phyloP scores from a whole-genome alignment of 2,329 filamentous ascomycete species.

The Colletotrichum coccodes region DNA sequence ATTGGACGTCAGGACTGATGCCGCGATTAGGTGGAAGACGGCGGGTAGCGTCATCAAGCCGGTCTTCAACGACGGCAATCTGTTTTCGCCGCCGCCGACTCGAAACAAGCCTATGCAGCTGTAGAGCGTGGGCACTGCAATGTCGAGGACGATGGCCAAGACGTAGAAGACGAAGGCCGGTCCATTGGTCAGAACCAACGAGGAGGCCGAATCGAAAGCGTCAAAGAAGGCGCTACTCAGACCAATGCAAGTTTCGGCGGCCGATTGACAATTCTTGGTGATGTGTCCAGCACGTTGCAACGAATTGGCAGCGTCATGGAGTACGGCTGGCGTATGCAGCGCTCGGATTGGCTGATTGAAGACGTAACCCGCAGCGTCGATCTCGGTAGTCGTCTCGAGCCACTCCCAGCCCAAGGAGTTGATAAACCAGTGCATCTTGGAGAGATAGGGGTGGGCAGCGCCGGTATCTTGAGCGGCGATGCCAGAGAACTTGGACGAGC shows the following conservation, averaged over 20 bases:
- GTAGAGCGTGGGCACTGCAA: neutral
- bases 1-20: neutral
- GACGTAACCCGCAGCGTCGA: neutral
- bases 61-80: neutral
- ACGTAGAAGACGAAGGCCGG: neutral
- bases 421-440: neutral
- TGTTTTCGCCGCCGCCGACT: neutral
- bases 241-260: constrained; percentile 20
- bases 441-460: neutral
- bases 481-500: neutral
- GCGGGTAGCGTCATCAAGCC: neutral
- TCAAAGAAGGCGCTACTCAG: neutral
- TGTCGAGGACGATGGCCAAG: neutral
- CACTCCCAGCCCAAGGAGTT: constrained; percentile 4
- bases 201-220: neutral
- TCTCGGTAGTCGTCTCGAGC: neutral
- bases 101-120: constrained; percentile 3
- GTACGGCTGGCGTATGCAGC: neutral
- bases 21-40: neutral
- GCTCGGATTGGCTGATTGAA: neutral
- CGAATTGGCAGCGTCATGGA: constrained; percentile 1
- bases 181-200: neutral
- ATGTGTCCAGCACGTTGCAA: constrained; percentile 3
- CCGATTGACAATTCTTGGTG: constrained; percentile 5
- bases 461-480: constrained; percentile 9